phyloP scores from a whole-genome alignment of 1,284 basidiomycete species.

The Ceratobasidium sp. region DNA sequence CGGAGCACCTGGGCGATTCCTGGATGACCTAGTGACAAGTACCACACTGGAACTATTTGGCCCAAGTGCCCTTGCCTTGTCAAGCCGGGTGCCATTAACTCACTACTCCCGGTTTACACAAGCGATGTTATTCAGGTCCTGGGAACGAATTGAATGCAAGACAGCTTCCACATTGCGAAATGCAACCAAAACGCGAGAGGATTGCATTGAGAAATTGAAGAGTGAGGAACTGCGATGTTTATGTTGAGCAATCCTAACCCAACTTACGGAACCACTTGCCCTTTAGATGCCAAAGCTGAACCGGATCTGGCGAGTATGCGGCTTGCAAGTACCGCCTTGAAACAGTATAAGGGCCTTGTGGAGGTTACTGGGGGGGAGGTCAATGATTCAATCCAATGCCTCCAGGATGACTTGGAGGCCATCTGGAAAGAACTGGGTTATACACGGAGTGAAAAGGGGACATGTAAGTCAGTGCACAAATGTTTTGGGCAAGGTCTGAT shows the following conservation, averaged over 20 bases:
- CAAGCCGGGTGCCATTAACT: not conserved
- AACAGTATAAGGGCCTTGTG: not conserved
- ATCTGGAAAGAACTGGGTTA: not conserved
- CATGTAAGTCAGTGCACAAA: not conserved
- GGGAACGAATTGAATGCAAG: not conserved
- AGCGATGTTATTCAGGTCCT: not conserved
- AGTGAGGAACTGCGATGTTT: too few species aligned
- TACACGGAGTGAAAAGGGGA: not conserved
- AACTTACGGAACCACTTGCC: too few species aligned
- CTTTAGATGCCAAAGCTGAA: too few species aligned
- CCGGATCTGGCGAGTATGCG: too few species aligned
- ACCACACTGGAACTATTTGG: not conserved
- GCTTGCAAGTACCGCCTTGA: not conserved
- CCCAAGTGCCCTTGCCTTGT: not conserved
- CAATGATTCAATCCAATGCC: too few species aligned
- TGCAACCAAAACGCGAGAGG: too few species aligned
- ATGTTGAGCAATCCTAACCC: too few species aligned
- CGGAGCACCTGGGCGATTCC: not conserved
- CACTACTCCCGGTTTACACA: not conserved
- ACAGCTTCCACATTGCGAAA: too few species aligned
- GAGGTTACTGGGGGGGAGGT: not conserved
- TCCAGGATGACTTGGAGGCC: not conserved
- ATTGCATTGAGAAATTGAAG: too few species aligned
- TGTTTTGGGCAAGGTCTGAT: too few species aligned
- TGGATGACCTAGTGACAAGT: not conserved